These are phyloP conservation scores for Cladosporium sp. DNA, from an alignment of 2,329 filamentous ascomycete species.

Conservation along the genomic window DNA sequence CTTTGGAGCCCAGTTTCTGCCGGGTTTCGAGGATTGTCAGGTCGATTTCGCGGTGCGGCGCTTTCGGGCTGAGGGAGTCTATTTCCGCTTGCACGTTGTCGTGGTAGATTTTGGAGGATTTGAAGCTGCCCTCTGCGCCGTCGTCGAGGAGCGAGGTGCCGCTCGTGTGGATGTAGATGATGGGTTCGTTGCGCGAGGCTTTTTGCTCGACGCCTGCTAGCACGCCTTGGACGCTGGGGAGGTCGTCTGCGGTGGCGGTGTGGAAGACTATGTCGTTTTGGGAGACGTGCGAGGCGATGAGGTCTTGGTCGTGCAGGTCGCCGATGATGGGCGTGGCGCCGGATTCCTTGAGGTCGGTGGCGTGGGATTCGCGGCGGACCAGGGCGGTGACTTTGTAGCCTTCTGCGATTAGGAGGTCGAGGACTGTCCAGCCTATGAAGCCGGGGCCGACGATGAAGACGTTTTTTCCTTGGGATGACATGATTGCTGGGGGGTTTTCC, in stretches of 20 bases:
- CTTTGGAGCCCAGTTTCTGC: constrained; percentile 33
- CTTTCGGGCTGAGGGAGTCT: constrained; percentile 38
- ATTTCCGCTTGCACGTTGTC: constrained; percentile 39
- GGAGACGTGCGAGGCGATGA: constrained; percentile 36
- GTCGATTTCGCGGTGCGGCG: constrained; percentile 45
- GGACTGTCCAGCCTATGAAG: constrained; percentile 46
- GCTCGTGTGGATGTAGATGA: constrained; percentile 48
- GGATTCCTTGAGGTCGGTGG: constrained; percentile 32
- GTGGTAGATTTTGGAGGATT: constrained; percentile 38
- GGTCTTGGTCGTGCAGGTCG: constrained; percentile 37
- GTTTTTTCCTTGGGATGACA: constrained; percentile 24
- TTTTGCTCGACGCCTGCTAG: constrained; percentile 40
- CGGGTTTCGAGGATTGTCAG: constrained; percentile 38
- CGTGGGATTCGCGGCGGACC: constrained; percentile 38
- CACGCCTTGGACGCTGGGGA: constrained; percentile 42
- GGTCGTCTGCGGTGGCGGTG: constrained; percentile 47
- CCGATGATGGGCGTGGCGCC: constrained; percentile 38
- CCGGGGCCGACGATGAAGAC: constrained; percentile 45
- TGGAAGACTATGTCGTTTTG: constrained; percentile 44
- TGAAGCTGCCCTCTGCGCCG: constrained; percentile 29
- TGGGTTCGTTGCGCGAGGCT: constrained; percentile 29
- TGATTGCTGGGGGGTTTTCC: not conserved
- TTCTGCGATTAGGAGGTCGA: constrained; percentile 41
- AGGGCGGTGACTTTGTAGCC: constrained; percentile 40
- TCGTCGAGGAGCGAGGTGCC: constrained; percentile 42